Base-by-base conservation (phyloP, 805 yeast genomes). In the Saccharomycopsis capsularis region DNA sequence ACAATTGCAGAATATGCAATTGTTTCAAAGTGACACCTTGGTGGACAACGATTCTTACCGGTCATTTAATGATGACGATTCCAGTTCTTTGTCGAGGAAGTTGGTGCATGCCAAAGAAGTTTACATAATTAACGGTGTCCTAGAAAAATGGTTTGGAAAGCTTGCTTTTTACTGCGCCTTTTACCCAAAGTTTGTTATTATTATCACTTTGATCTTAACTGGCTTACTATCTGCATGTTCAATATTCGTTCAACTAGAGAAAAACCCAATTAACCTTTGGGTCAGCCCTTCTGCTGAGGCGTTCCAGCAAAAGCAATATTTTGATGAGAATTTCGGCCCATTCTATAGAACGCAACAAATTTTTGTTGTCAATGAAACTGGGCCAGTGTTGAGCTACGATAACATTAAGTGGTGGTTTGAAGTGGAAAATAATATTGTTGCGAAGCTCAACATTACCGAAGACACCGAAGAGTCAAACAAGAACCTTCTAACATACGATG, bases 341-440 rank as follows among this genome's bases (percentile, higher is more conserved):
- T 91, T 93, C 69, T 93, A 84, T 67, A 73, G 97, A 57, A 78
- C 87, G 3, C 91, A 88, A 59, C 98, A 91, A 64, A 67, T 87
- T 0, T 85, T 86, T 55, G 68, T 91, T 4, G 77, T 81, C 2
- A 82, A 82, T 56, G 78, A 78, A 19, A 71, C 85, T 2, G 87
- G 86, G 0, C 76, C 80, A 0, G 82, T 91, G 0, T 67, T 91
- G 30, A 72, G 74, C 29, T 86, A 87, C 71, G 80, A 78, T 0
- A 78, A 81, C 1, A 60, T 90, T 19, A 61, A 79, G 54, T 91
- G 98, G 98, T 89, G 96, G 95, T 82, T 83, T 58, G 78, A 74
- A n/a, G 80, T 79, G 23, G 98, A 91, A 63, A 50, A 60, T 3
- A 76, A 81, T 38, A 73, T 83, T 1, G 60, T 65, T 4, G 55